phyloP scores from a whole-genome alignment of 257 asterid genomes.

The Rehmannia glutinosa region DNA sequence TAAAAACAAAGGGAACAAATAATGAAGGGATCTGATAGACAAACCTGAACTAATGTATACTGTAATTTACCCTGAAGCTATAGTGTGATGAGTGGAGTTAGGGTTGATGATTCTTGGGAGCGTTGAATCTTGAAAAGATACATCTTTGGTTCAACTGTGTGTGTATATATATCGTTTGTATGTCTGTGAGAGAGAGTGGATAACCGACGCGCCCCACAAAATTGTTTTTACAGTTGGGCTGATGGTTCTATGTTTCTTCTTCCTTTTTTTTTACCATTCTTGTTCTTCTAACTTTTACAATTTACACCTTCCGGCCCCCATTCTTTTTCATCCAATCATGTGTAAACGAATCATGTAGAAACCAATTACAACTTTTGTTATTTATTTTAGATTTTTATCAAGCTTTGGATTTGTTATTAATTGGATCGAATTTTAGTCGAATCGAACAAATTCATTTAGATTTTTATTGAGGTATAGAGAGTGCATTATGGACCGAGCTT shows the following conservation, averaged over 20 bases:
- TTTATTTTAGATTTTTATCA: too few species aligned
- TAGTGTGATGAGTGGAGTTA: slow-evolving; percentile 32
- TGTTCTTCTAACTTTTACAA: too few species aligned
- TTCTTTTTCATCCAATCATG: too few species aligned
- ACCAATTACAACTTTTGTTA: too few species aligned
- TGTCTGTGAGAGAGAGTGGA: neutral
- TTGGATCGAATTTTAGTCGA: too few species aligned
- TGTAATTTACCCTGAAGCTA: slow-evolving; percentile 13
- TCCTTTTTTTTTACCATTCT: too few species aligned
- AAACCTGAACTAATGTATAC: slow-evolving; percentile 22
- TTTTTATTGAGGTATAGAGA: too few species aligned
- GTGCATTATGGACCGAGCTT: too few species aligned
- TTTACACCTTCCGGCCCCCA: too few species aligned
- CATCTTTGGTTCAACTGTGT: slow-evolving; percentile 25
- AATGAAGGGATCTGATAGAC: slow-evolving; percentile 39
- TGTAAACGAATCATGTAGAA: too few species aligned
- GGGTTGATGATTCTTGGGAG: slow-evolving; percentile 30
- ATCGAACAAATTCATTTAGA: too few species aligned
- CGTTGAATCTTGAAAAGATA: slow-evolving; percentile 33
- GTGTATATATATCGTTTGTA: neutral
- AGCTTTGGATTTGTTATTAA: too few species aligned
- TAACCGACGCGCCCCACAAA: slow-evolving; percentile 12
- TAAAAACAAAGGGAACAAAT: neutral
- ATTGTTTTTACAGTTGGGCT: slow-evolving; percentile 20
- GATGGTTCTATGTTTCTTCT: slow-evolving; percentile 5